Evolutionary conservation across 768 basidiomycete species (phyloP), one percentile per base, ranked within the genome.

Genomic region (Serpula lacrymans): DNA sequence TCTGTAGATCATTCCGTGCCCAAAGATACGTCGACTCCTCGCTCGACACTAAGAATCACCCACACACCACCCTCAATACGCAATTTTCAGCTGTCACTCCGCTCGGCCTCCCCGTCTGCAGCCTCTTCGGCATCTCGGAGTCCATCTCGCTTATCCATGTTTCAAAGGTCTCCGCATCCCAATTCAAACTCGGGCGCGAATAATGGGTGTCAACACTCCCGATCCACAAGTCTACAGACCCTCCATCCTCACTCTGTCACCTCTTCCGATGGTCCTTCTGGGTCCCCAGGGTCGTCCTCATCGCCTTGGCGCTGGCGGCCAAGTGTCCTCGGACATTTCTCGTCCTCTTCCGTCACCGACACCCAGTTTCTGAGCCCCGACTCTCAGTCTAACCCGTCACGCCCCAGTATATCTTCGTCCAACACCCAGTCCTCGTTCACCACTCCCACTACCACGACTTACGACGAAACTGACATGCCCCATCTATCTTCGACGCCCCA

Each of bases 321-420:
- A 9, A 78, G 72, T 46, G 74, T 86, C 17, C 59, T 84, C 17
- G 79, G 77, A 5, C 77, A 84, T 48, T 85, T 85, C 52, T 64
- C 73, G 21, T 70, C 75, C 40, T 51, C 70, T 38, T 70, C 77
- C 37, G 55, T 64, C 22, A 64, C 74, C 30, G 73, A 70, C 53
- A 47, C 64, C 35, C 74, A 61, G 37, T n/a, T n/a, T n/a, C 53
- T 68, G 35, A 58, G 64, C 31, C 65, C 70, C 22, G 75, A 71
- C 33, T 59, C 62, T 12, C 45, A 50, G 7, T 64, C 59, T 35
- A 64, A 71, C 26, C 68, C 63, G 26, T 72, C 79, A 13, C 72
- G 79, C 23, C 78, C 74, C 13, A 82, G 79, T 50, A 67, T 80
- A 39, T 84, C 80, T 25, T 82, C 82, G 20, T 74, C 69, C 4